Evolutionary conservation across 352 stramenopile species (phyloP).

Genomic region (Globisporangium solare): DNA sequence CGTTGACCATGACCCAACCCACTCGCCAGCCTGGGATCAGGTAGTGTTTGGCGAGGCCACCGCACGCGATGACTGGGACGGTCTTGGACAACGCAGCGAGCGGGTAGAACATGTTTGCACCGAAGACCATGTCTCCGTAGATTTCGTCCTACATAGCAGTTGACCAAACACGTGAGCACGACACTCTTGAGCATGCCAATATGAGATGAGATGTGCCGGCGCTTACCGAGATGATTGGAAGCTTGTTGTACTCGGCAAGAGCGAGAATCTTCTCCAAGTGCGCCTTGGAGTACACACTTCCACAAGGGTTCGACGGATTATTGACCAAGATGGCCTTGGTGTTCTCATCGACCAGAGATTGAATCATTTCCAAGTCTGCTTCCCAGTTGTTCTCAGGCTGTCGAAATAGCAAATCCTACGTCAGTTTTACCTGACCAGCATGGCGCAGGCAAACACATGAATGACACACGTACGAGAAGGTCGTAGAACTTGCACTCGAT

Average conservation of each 20-base stretch:
- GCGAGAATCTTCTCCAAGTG: constrained; percentile 73
- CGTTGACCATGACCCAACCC: constrained; percentile 94
- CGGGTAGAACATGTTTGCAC: constrained; percentile 68
- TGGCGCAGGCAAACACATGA: background rate
- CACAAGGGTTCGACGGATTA: constrained; percentile 94
- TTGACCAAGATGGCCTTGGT: constrained; percentile 94
- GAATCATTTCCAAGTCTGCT: constrained; percentile 89
- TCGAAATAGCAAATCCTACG: background rate
- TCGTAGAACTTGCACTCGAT: constrained; percentile 92
- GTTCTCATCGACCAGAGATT: constrained; percentile 79
- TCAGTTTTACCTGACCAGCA: background rate
- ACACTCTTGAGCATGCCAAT: background rate
- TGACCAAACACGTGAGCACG: background rate
- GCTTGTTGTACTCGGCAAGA: constrained; percentile 74
- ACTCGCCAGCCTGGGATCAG: constrained; percentile 94
- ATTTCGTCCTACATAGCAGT: constrained; percentile 55
- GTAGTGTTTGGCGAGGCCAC: constrained; percentile 95
- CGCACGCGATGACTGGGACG: constrained; percentile 75
- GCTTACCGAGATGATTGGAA: constrained; percentile 93
- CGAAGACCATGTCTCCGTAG: constrained; percentile 83
- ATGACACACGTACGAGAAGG: constrained; percentile 30
- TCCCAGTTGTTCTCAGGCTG: constrained; percentile 91
- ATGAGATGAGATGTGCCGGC: constrained; percentile 9
- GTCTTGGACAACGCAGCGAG: constrained; percentile 79
- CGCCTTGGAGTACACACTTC: constrained; percentile 90